Base-by-base conservation (phyloP, 2,329 filamentous ascomycete species). In the Diaporthe sp. region DNA sequence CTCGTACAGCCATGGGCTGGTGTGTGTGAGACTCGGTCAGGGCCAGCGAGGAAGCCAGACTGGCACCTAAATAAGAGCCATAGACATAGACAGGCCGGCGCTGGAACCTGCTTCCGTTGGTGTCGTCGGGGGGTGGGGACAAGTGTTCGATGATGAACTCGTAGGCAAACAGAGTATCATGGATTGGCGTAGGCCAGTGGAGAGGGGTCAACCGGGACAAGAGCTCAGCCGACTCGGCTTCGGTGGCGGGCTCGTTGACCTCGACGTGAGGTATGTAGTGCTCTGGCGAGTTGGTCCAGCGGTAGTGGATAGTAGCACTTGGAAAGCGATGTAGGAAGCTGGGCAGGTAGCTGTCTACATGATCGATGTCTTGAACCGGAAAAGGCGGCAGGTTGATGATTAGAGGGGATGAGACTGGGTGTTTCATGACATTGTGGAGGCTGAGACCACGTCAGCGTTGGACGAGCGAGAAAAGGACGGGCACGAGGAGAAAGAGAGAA, bases 221-320 rank as follows among this genome's bases (percentile, higher is more conserved):
- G 44, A 34, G 44, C n/a, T 55, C 71, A 13, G 71, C 60, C 8
- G 58, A 13, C 12, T 55, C 71, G 31, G 34, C 34, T 28, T 37
- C 55, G 34, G 31, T 47, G 22, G 47, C 20, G n/a, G 71, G 7
- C 7, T 22, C 34, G 17, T 42, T 7, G 47, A 1, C 65, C n/a
- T 31, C n/a, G 47, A 15, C 5, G 1, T 28, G n/a, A 10, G 47
- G 22, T 10, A 10, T 2, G 25, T 12, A 4, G 12, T 31, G 5
- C 37, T 28, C 39, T 3, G 3, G 25, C 3, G 49, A 49, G 55
- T 79, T 81, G 10, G 81, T 81, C 91, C 91, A 93, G 22, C 91
- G 86, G 81, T 92, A 93, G 80, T 91, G 89, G 80, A 93, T 89
- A 73, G 87, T 86, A 8, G 87, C 90, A 0, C 89, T 85, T 2